A percentile compares a stretch with the other conserved stretches of the same genome.
phyloP scores from a whole-genome alignment of 2,329 filamentous ascomycete genomes.

The Colletotrichum orchidophilum region DNA sequence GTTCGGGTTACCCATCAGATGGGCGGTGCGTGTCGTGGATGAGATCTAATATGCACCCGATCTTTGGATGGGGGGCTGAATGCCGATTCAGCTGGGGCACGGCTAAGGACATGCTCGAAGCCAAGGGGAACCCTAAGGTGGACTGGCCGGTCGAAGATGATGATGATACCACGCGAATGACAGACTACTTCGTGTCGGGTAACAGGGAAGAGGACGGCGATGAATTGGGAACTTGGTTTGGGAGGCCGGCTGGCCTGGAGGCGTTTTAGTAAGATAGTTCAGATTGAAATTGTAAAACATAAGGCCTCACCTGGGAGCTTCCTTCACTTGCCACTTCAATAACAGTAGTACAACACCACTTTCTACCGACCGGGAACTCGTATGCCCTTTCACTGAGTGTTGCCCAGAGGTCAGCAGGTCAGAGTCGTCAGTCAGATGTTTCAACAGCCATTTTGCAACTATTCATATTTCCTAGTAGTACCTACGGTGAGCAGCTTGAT shows the following conservation, averaged over 20 bases:
- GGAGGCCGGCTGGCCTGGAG: conserved; percentile 73
- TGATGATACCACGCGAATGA: conserved; percentile 73
- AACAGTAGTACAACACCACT: too few relatives aligned
- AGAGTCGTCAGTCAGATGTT: too few relatives aligned
- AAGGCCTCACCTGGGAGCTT: too few relatives aligned
- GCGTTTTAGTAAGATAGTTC: conserved; percentile 64
- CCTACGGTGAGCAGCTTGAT: too few relatives aligned
- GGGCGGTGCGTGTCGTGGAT: conserved; percentile 83
- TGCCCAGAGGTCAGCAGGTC: too few relatives aligned
- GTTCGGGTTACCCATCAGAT: conserved; percentile 94
- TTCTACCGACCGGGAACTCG: too few relatives aligned
- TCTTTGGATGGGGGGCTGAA: conserved; percentile 95
- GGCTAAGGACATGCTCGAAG: conserved; percentile 89
- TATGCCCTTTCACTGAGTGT: too few relatives aligned
- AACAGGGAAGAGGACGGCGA: conserved; percentile 59
- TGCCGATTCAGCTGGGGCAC: conserved; percentile 97
- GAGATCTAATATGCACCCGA: conserved; percentile 84
- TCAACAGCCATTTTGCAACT: too few relatives aligned
- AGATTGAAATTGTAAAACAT: conserved; percentile 4
- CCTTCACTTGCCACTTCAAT: too few relatives aligned
- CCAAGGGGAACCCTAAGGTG: conserved; percentile 74
- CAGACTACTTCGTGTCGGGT: conserved; percentile 73
- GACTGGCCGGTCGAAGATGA: conserved; percentile 86
- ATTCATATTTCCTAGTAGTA: too few relatives aligned
- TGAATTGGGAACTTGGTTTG: conserved; percentile 86